Evolutionary conservation across 768 basidiomycete genomes (phyloP).

Genomic region (Pholiota molesta): DNA sequence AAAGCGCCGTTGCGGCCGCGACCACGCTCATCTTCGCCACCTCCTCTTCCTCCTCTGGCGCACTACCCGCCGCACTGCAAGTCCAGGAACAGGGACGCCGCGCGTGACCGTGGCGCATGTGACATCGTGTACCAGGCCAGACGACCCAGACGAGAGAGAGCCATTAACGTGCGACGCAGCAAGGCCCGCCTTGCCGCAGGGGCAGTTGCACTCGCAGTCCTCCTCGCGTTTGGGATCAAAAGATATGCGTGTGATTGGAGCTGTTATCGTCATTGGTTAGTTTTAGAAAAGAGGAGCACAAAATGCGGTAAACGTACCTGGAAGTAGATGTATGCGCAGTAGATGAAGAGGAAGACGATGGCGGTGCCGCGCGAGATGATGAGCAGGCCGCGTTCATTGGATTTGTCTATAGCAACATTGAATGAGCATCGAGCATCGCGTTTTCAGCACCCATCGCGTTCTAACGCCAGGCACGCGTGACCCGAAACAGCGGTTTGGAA

Average conservation of each 20-base stretch:
- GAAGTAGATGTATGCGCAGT: conserved; percentile 75
- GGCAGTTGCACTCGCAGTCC: conserved; percentile 11
- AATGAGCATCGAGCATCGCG: neutral
- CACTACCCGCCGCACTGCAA: conserved; percentile 22
- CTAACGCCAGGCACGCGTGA: neutral
- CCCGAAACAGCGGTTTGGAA: no score
- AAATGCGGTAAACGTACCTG: conserved; percentile 47
- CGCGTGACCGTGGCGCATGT: neutral
- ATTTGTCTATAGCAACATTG: conserved; percentile 23
- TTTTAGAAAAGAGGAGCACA: neutral
- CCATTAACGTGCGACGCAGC: conserved; percentile 3
- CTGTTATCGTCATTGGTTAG: conserved; percentile 36
- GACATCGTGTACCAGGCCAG: neutral
- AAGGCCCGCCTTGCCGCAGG: conserved; percentile 11
- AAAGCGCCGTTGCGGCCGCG: conserved; percentile 67
- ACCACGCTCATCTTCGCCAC: conserved; percentile 68
- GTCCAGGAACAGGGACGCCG: neutral
- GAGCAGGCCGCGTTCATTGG: conserved; percentile 53
- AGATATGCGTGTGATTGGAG: conserved; percentile 72
- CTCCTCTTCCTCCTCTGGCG: conserved; percentile 39
- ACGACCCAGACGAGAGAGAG: neutral
- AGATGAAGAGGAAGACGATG: conserved; percentile 72
- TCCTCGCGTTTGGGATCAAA: conserved; percentile 40
- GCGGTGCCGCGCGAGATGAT: conserved; percentile 83
- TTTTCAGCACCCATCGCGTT: neutral